Evolutionary conservation across 164 flowering plant species (phyloP), one percentile per base, ranked within the genome.

Genomic region (Santalum album): DNA sequence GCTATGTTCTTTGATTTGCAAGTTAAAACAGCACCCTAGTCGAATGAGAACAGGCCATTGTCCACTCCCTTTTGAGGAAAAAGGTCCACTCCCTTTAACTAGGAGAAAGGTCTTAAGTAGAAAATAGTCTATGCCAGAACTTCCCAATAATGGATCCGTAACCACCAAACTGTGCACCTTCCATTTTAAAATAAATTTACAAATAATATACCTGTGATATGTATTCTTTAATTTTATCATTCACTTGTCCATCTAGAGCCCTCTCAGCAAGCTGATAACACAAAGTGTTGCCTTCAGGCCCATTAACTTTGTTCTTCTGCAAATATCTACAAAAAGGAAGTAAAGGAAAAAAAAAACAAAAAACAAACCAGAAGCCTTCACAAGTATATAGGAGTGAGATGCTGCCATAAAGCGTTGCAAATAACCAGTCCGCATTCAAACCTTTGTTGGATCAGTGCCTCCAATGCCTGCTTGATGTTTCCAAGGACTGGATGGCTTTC

Each of bases 381-480:
- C 4, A 21, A 43, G 46, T n/a, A 43, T 43, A 38, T 3, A 11
- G 10, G 4, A 9, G n/a, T n/a, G n/a, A n/a, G 20, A 42, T n/a
- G 20, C 16, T 4, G n/a, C 24, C 49, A 45, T 45, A 7, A 22
- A 45, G 12, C 5, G 39, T 1, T 25, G 16, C 2, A 2, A 24
- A 45, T 15, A 49, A 12, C 36, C 1, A 20, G 35, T 26, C 35
- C 38, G n/a, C 24, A 29, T 17, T 44, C 62, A 51, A 54, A 85
- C 98, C 96, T 91, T 75, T 86, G 92, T 59, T 81, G 88, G 55
- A 88, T 86, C 51, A 91, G 82, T 22, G 76, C 55, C 56, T 91
- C 98, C 69, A 91, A 45, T 23, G 90, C 75, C 63, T 75, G 79
- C 71, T 86, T 91, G 38, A 66, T 58, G 61, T 80, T 81, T 65